Evolutionary conservation across 257 asterid species (phyloP).

Genomic region (Lycium ferocissimum): DNA sequence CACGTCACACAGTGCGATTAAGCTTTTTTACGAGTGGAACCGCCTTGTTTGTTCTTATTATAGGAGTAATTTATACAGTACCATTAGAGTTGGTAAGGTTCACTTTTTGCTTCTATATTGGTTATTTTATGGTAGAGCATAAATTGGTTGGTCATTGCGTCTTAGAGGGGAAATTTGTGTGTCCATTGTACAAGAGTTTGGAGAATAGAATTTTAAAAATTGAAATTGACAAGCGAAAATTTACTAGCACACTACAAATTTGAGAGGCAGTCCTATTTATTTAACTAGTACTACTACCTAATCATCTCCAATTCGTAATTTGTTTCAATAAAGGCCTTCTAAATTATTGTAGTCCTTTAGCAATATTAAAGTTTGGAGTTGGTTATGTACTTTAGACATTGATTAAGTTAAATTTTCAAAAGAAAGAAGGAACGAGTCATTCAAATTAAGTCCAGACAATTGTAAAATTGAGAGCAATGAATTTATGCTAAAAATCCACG

Average conservation of each 20-base stretch:
- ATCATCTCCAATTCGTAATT: slow-evolving; percentile 1
- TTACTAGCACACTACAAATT: neutral
- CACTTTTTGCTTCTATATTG: neutral
- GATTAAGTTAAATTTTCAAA: neutral
- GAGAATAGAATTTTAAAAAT: neutral
- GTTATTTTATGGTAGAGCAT: neutral
- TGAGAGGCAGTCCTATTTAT: neutral
- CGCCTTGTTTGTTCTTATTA: neutral
- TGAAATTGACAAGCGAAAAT: neutral
- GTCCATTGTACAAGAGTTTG: neutral
- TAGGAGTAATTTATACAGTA: neutral
- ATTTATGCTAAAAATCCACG: slow-evolving; percentile 38
- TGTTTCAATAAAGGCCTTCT: neutral
- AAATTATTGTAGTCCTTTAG: neutral
- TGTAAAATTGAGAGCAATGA: neutral
- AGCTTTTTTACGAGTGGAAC: neutral
- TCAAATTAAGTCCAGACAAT: neutral
- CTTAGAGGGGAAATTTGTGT: neutral
- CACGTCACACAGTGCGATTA: neutral
- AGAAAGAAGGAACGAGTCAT: neutral
- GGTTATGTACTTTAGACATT: slow-evolving; percentile 1
- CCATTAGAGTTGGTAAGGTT: neutral
- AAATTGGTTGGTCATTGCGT: neutral
- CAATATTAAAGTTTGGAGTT: neutral
- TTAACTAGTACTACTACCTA: neutral